Base-by-base conservation (phyloP, 2,329 filamentous ascomycete species). In the Rutstroemia sp. region DNA sequence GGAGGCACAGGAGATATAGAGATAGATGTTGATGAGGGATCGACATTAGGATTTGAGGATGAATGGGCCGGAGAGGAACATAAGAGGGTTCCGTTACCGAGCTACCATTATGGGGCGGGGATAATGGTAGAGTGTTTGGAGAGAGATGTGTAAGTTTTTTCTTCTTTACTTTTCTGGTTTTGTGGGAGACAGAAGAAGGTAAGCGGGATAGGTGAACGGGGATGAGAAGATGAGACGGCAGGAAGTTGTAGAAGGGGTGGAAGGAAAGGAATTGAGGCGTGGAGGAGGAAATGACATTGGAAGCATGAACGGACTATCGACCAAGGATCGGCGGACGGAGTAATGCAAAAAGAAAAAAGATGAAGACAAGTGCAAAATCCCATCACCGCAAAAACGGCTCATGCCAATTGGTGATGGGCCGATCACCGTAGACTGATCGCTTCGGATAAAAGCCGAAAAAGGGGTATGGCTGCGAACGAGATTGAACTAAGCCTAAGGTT, bases 61-160 rank as follows among this genome's bases (percentile, higher is more conserved):
- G 21, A 48, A 18, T 46, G 7, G 42, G 23, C 21, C 10, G n/a
- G 16, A 1, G 12, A 30, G 9, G 27, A 30, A 30, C 27, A 54
- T 5, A 58, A 64, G 48, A 62, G 58, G 47, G 62, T 69, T 12
- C 66, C 66, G 14, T 23, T 84, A 46, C 81, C 82, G 0, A 83
- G 81, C 27, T 86, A 86, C 67, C 79, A 81, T 65, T 86, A 85
- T 67, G 83, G 83, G 63, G 84, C 86, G 14, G 71, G 80, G 10
- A 86, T 90, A 59, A 77, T 79, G 39, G 83, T 90, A 19, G 85
- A 85, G 66, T 90, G 87, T 74, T 80, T 90, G 76, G 87, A 88
- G 67, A 79, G 87, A 59, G 88, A 83, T 71, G 80, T 84, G 86
- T 88, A 65, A 73, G 83, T 77, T 19, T n/a, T 6, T n/a, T 46